Evolutionary conservation across 495 filamentous ascomycete genomes (phyloP).

Genomic region (Massariosphaeria phaeospora): DNA sequence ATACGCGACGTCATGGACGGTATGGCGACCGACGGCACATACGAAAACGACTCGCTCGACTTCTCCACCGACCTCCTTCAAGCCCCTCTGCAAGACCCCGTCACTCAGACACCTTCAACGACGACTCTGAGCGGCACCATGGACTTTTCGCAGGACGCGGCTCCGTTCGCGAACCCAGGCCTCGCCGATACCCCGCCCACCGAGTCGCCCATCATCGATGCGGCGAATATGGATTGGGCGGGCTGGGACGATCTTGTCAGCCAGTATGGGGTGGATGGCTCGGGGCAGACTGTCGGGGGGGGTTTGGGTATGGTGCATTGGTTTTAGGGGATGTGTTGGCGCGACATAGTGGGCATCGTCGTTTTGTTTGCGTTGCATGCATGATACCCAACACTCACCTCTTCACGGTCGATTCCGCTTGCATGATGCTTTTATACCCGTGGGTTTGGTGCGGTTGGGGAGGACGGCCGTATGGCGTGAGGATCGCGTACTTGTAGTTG

Average conservation of each 20-base stretch:
- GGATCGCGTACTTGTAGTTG: no score
- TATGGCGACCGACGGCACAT: not conserved
- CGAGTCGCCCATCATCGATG: conserved; percentile 9
- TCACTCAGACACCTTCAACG: not conserved
- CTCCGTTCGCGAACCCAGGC: not conserved
- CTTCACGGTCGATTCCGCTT: no score
- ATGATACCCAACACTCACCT: no score
- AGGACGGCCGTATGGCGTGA: no score
- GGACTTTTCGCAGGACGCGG: not conserved
- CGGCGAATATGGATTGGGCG: conserved; percentile 23
- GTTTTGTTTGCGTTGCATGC: no score
- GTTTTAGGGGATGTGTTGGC: no score
- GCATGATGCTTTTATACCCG: no score
- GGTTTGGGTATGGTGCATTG: conserved; percentile 16
- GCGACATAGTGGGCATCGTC: no score
- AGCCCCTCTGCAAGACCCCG: not conserved
- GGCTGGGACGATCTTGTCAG: conserved; percentile 30
- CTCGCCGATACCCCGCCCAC: conserved; percentile 10
- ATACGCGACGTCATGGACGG: conserved; percentile 14
- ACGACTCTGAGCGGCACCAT: not conserved
- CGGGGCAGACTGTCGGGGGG: not conserved
- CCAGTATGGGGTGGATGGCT: conserved; percentile 29
- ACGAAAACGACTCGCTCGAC: not conserved
- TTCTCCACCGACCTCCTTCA: not conserved
- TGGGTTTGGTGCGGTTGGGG: no score